Percentiles rank a stretch among this genome's conserved stretches.
Conservation (phyloP, 331 rosid genomes). For the Stylosanthes scabra region DNA sequence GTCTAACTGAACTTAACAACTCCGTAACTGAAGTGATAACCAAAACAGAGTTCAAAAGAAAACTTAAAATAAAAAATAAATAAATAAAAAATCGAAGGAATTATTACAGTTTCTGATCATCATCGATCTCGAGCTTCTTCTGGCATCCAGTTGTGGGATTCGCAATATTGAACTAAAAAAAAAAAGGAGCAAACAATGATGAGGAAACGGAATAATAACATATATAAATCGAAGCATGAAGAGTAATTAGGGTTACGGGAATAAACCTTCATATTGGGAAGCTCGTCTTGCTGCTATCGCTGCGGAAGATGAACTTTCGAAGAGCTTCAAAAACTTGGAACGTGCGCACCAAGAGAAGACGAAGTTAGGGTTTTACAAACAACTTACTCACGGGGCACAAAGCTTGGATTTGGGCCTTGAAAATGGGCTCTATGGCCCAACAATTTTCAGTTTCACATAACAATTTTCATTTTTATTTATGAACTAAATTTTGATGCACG, state of each 20-base stretch:
- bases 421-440: slow-evolving; percentile 8
- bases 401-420: background rate
- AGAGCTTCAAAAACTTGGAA: background rate
- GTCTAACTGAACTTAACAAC: background rate
- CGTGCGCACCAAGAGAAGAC: background rate
- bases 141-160: slow-evolving; percentile 6
- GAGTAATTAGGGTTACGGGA: background rate
- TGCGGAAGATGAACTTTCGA: background rate
- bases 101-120: background rate
- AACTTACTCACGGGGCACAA: background rate
- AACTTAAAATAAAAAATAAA: background rate
- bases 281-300: slow-evolving; percentile 1
- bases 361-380: slow-evolving; percentile 25
- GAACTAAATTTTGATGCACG: too few relatives aligned
- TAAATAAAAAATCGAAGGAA: background rate
- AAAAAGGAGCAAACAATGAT: too few relatives aligned
- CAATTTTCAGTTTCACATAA: background rate
- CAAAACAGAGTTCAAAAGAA: background rate
- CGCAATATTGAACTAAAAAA: background rate
- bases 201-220: background rate
- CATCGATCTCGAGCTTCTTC: slow-evolving; percentile 15
- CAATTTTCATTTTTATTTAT: too few relatives aligned
- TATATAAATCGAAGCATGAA: background rate
- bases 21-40: background rate
- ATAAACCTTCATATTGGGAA: slow-evolving; percentile 28